These are phyloP conservation scores for Xylaria sp. DNA, from an alignment of 2,329 filamentous ascomycete species.

Conservation along the genomic window DNA sequence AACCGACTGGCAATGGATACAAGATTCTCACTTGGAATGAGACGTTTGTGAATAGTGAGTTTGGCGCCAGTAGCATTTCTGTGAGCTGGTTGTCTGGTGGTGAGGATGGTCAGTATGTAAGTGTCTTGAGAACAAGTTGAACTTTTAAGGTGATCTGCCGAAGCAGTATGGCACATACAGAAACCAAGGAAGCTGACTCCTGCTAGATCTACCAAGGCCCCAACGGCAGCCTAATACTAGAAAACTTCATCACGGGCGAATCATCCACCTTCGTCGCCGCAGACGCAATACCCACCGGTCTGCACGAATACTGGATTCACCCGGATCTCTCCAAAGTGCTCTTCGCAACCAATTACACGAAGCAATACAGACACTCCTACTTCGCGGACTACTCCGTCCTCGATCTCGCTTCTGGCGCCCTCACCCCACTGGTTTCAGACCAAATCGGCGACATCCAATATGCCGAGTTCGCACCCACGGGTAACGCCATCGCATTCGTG, in stretches of 20 bases:
- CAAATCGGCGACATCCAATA: conserved; percentile 63
- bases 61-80: conserved; percentile 43
- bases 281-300: conserved; percentile 50
- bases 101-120: conserved; percentile 54
- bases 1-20: conserved; percentile 51
- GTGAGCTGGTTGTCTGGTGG: conserved; percentile 55
- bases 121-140: neutral
- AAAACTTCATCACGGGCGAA: conserved; percentile 55
- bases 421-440: conserved; percentile 51
- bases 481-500: conserved; percentile 60
- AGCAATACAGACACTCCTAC: conserved; percentile 64
- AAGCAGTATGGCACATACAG: neutral
- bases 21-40: conserved; percentile 57
- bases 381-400: conserved; percentile 62
- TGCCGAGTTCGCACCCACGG: conserved; percentile 54
- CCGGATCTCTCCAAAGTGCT: conserved; percentile 54
- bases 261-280: conserved; percentile 53
- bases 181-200: neutral
- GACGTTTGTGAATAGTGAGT: conserved; percentile 44
- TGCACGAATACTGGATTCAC: conserved; percentile 57
- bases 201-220: conserved; percentile 42
- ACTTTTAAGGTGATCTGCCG: neutral
- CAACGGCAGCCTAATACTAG: conserved; percentile 52
- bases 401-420: conserved; percentile 52
- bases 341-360: conserved; percentile 60